Evolutionary conservation across 176 grass and related monocot genomes (phyloP).

Genomic region (Microstegium vimineum): DNA sequence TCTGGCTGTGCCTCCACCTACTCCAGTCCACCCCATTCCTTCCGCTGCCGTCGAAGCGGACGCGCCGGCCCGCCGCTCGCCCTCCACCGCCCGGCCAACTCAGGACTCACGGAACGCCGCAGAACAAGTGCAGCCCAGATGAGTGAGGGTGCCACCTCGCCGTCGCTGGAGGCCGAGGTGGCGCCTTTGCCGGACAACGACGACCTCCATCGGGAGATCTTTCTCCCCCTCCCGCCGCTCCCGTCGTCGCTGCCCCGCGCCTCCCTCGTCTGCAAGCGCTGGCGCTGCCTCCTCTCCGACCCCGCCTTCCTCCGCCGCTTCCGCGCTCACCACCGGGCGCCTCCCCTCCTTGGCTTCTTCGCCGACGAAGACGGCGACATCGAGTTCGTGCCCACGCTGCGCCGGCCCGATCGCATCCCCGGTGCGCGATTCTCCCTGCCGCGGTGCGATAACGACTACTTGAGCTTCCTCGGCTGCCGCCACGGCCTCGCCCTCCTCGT

Average conservation of each 20-base stretch:
- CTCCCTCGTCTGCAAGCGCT: neutral
- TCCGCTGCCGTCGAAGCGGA: no score
- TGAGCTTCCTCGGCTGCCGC: conserved; percentile 10
- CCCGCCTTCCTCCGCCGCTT: conserved; percentile 9
- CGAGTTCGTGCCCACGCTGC: neutral
- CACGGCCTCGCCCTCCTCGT: conserved; percentile 5
- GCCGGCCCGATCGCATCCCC: neutral
- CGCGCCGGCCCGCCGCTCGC: neutral
- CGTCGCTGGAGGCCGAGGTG: neutral
- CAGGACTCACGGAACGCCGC: neutral
- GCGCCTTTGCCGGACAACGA: neutral
- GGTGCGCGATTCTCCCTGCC: neutral
- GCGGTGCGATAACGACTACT: neutral
- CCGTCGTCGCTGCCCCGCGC: neutral
- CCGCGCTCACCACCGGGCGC: conserved; percentile 2
- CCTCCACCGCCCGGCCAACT: neutral
- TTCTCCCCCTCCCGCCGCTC: neutral
- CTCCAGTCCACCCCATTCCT: no score
- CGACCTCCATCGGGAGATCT: neutral
- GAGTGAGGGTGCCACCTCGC: neutral
- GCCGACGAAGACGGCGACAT: neutral
- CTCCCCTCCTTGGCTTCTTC: conserved; percentile 19
- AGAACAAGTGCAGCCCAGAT: neutral
- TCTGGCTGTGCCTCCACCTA: no score
- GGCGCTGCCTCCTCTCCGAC: neutral